Evolutionary conservation across 345 rosid species (phyloP).

Genomic region (Arabis alpina): DNA sequence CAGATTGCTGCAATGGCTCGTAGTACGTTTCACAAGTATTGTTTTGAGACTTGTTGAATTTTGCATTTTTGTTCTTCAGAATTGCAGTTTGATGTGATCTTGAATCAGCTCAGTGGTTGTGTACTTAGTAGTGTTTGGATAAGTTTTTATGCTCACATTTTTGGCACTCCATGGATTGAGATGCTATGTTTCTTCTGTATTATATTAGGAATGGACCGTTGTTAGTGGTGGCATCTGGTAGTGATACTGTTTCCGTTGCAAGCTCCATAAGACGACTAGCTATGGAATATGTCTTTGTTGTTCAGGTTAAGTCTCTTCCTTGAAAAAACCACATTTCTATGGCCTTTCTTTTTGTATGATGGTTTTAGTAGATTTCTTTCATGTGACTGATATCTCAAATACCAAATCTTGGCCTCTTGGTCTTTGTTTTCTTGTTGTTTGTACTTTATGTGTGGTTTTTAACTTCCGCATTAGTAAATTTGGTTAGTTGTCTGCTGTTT

Average conservation of each 20-base stretch:
- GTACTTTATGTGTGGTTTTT: not conserved
- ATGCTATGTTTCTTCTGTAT: conserved; percentile 11
- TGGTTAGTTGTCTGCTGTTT: not conserved
- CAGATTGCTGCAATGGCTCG: conserved; percentile 76
- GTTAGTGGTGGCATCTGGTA: conserved; percentile 90
- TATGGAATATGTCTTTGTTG: conserved; percentile 72
- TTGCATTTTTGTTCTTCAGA: conserved; percentile 6
- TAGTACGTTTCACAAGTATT: conserved; percentile 63
- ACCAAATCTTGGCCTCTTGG: conserved; percentile 10
- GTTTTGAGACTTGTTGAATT: not conserved
- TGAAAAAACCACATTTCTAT: not conserved
- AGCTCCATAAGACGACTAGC: conserved; percentile 86
- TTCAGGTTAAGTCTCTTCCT: conserved; percentile 64
- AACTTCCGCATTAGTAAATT: not conserved
- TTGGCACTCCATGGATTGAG: conserved; percentile 7
- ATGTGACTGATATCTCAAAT: conserved; percentile 10
- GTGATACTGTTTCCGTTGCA: conserved; percentile 73
- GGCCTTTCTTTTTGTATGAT: not conserved
- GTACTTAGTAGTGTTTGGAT: not conserved
- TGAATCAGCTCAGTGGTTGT: conserved; percentile 2
- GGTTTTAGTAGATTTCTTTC: conserved; percentile 11
- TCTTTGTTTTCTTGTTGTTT: not conserved
- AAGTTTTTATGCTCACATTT: not conserved
- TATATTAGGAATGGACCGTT: conserved; percentile 72
- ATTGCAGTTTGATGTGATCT: conserved; percentile 7